Conservation (phyloP, 495 filamentous ascomycete genomes). For the Xylaria castorea region DNA sequence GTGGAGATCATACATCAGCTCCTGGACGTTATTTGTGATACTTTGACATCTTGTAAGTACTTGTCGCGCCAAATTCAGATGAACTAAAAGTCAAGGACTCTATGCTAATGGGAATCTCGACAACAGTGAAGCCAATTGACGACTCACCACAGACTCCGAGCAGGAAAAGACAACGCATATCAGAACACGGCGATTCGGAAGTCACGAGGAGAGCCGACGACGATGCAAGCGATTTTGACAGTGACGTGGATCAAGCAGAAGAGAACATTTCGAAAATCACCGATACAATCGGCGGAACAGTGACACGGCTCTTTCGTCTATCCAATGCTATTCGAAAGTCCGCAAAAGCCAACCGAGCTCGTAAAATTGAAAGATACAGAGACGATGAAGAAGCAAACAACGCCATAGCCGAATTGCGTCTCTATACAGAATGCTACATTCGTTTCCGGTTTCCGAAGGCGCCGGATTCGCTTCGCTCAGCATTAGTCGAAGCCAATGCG, state of each 20-base stretch:
- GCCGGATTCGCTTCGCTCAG: constrained; percentile 41
- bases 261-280: constrained; percentile 41
- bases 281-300: constrained; percentile 41
- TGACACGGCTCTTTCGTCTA: constrained; percentile 45
- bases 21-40: constrained; percentile 38
- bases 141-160: constrained; percentile 34
- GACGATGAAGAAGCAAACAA: constrained; percentile 45
- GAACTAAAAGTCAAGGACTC: background rate
- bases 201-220: constrained; percentile 37
- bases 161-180: constrained; percentile 43
- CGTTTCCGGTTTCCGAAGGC: constrained; percentile 40
- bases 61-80: background rate
- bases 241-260: constrained; percentile 38
- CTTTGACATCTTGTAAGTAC: constrained; percentile 39
- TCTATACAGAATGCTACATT: constrained; percentile 45
- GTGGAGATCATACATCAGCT: constrained; percentile 46
- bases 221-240: constrained; percentile 41
- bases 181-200: constrained; percentile 33
- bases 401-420: constrained; percentile 41
- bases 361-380: constrained; percentile 38
- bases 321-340: constrained; percentile 45
- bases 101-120: constrained; percentile 33
- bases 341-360: constrained; percentile 39
- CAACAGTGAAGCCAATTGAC: constrained; percentile 42
- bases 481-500: constrained; percentile 44